These are phyloP conservation scores for Marasmius sp. DNA, from an alignment of 1,284 basidiomycete species.

Conservation along the genomic window DNA sequence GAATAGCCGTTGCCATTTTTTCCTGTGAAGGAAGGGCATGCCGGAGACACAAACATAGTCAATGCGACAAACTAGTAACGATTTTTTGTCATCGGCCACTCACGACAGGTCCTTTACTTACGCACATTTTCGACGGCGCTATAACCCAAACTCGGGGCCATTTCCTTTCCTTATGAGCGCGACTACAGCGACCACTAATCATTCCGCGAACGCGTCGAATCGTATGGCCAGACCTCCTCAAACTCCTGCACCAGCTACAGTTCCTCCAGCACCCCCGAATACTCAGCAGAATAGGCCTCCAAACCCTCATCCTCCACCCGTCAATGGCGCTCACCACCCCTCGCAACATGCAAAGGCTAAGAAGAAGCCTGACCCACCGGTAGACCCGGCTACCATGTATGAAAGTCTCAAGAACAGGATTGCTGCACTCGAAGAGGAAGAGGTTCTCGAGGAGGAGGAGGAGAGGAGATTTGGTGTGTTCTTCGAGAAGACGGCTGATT, in stretches of 20 bases:
- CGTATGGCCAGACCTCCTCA: conserved; percentile 43
- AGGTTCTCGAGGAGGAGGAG: conserved; percentile 81
- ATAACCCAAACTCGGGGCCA: background rate
- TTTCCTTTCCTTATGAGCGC: background rate
- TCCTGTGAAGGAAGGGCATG: background rate
- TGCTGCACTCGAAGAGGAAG: conserved; percentile 81
- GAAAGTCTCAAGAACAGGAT: conserved; percentile 83
- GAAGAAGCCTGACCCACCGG: conserved; percentile 67
- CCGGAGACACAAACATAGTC: background rate
- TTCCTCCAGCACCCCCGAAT: conserved; percentile 46
- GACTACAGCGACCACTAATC: background rate
- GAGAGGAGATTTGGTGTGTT: conserved; percentile 69
- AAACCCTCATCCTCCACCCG: conserved; percentile 26
- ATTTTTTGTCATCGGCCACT: conserved; percentile 1
- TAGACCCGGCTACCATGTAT: conserved; percentile 82
- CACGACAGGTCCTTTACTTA: background rate
- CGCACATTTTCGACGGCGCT: background rate
- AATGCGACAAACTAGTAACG: background rate
- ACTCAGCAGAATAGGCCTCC: conserved; percentile 26
- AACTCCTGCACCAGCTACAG: conserved; percentile 51
- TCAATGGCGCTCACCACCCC: conserved; percentile 42
- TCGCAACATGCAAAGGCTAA: conserved; percentile 49
- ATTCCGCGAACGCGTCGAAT: conserved; percentile 6
- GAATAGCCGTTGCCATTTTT: background rate
- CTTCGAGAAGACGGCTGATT: background rate